phyloP scores from a whole-genome alignment of 139 green algal genomes.

The Volvox africanus region DNA sequence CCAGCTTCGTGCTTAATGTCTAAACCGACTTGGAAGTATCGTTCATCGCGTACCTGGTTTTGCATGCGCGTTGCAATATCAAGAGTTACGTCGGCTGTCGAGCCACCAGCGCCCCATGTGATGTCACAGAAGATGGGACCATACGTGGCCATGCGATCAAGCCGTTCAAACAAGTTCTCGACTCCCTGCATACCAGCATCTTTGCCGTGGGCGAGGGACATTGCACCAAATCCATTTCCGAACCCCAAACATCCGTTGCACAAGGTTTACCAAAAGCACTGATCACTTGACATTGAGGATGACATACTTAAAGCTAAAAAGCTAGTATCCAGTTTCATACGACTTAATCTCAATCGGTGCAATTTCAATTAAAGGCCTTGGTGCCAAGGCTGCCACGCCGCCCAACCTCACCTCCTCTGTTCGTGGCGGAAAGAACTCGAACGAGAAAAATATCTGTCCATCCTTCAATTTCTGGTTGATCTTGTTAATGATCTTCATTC shows the following conservation, averaged over 20 bases:
- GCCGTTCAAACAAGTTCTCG: slow-evolving; percentile 92
- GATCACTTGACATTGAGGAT: too few species aligned
- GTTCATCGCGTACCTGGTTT: slow-evolving; percentile 76
- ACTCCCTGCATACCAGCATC: slow-evolving; percentile 77
- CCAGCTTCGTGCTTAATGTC: too few species aligned
- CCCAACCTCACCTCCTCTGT: slow-evolving; percentile 85
- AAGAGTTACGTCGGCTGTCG: slow-evolving; percentile 95
- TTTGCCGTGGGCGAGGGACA: too few species aligned
- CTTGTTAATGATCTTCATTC: slow-evolving; percentile 95
- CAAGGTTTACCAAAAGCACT: too few species aligned
- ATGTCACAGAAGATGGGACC: slow-evolving; percentile 97
- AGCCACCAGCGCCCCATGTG: slow-evolving; percentile 97
- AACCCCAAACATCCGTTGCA: too few species aligned
- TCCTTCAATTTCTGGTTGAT: slow-evolving; percentile 81
- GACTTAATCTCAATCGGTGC: too few species aligned
- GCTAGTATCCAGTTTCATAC: too few species aligned
- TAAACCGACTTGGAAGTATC: too few species aligned
- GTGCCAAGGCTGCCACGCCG: neutral
- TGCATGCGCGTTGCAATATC: slow-evolving; percentile 97
- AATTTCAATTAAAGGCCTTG: neutral
- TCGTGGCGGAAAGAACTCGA: slow-evolving; percentile 96
- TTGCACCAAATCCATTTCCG: too few species aligned
- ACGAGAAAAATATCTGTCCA: slow-evolving; percentile 92
- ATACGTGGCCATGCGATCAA: slow-evolving; percentile 89
- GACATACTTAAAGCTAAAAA: too few species aligned